Conservation (phyloP, 257 asterid genomes). For the Jaltomata sinuosa region DNA sequence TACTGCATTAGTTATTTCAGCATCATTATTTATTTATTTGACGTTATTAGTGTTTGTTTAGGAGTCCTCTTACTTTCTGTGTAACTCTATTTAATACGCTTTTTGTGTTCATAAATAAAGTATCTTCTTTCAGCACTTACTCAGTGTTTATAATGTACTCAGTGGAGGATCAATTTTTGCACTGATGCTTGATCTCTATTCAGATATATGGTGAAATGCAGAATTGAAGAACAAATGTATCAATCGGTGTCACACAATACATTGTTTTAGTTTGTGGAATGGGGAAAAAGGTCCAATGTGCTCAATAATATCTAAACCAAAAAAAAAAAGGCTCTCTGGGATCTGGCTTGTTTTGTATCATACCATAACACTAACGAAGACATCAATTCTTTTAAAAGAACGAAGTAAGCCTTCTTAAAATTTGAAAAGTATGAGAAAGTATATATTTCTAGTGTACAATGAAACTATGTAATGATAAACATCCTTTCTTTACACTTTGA, state of each 20-base stretch:
- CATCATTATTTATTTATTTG: too few relatives aligned
- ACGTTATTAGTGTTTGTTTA: too few relatives aligned
- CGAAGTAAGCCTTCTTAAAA: neutral
- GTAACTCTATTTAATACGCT: too few relatives aligned
- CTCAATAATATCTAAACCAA: neutral
- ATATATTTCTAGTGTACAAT: neutral
- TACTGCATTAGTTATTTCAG: too few relatives aligned
- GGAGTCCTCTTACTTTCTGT: too few relatives aligned
- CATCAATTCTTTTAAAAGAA: neutral
- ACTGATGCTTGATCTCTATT: neutral
- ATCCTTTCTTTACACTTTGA: neutral
- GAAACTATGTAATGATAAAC: neutral
- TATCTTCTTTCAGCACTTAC: too few relatives aligned
- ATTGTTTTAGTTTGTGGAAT: neutral
- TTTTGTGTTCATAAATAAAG: too few relatives aligned
- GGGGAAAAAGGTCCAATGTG: neutral
- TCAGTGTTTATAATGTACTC: too few relatives aligned
- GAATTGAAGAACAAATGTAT: neutral
- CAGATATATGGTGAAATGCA: neutral
- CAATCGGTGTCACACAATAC: neutral
- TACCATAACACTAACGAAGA: neutral
- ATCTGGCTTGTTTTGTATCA: neutral
- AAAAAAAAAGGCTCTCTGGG: neutral
- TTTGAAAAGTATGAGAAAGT: neutral
- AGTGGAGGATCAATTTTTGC: neutral